Conservation (phyloP, 108 stramenopile species). For the Nannochloropsis salina region DNA sequence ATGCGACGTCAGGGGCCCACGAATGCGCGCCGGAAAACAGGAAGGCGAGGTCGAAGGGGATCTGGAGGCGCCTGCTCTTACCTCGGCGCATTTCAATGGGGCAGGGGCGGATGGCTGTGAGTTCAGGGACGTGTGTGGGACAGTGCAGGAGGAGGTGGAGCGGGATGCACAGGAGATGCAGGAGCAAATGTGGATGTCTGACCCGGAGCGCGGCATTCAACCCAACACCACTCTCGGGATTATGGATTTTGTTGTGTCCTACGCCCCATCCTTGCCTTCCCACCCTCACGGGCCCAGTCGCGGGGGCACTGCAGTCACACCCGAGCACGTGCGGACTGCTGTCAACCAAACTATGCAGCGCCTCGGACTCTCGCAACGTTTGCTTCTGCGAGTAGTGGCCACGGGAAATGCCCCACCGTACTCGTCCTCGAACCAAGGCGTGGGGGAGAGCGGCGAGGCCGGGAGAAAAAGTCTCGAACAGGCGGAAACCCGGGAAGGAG, state of each 20-base stretch:
- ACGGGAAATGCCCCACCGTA: not conserved
- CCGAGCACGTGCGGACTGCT: not conserved
- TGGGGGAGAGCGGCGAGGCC: not conserved
- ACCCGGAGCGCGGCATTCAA: constrained; percentile 14
- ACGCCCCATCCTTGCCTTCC: not conserved
- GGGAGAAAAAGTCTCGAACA: not conserved
- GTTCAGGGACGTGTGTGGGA: not conserved
- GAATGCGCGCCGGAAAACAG: not conserved
- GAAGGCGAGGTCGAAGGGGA: no score
- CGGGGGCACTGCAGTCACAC: not conserved
- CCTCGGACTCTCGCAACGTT: not conserved
- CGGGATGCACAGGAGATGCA: not conserved
- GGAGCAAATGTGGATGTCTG: constrained; percentile 14
- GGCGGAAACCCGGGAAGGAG: not conserved
- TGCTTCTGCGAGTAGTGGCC: not conserved
- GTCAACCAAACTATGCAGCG: not conserved
- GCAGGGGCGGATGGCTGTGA: not conserved
- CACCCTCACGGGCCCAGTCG: not conserved
- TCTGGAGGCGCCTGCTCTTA: not conserved
- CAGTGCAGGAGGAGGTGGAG: not conserved
- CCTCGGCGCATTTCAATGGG: not conserved
- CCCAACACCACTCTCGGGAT: not conserved
- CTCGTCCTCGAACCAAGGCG: not conserved
- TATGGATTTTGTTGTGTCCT: not conserved
- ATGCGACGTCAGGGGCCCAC: not conserved